phyloP scores from a whole-genome alignment of 2,329 filamentous ascomycete genomes.

The Claviceps fusiformis region DNA sequence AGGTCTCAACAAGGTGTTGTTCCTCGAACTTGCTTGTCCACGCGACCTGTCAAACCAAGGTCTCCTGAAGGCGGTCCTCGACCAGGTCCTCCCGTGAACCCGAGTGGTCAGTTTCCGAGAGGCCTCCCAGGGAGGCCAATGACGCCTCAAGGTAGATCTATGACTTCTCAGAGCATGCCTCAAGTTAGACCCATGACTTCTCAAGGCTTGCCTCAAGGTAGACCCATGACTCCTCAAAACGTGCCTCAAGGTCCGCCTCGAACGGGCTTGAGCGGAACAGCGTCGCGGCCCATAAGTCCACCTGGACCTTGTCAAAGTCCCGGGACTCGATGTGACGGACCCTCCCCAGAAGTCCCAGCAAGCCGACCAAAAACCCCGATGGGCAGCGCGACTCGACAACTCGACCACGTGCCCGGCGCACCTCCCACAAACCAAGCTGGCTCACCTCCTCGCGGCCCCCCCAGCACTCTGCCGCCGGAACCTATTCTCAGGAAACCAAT shows the following conservation, averaged over 20 bases:
- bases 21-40: conserved; percentile 84
- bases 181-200: too few species aligned
- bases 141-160: conserved; percentile 3
- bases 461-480: conserved; percentile 26
- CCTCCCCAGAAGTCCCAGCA: conserved; percentile 16
- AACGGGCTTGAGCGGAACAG: too few species aligned
- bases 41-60: conserved; percentile 79
- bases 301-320: not conserved
- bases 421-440: conserved; percentile 31
- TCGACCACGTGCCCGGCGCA: too few species aligned
- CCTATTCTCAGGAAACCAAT: conserved; percentile 42
- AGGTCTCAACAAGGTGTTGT: conserved; percentile 86
- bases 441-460: conserved; percentile 18
- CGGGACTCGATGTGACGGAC: not conserved
- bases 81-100: conserved; percentile 38
- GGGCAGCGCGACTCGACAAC: conserved; percentile 24
- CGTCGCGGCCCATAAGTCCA: too few species aligned
- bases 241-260: too few species aligned
- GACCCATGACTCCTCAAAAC: too few species aligned
- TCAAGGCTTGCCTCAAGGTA: too few species aligned
- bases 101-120: conserved; percentile 11
- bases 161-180: too few species aligned
- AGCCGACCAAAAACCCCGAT: conserved; percentile 28
- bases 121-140: conserved; percentile 22
- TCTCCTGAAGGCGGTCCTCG: conserved; percentile 37